Conservation (phyloP, 352 stramenopile genomes). For the Pythium pyrilobum region DNA sequence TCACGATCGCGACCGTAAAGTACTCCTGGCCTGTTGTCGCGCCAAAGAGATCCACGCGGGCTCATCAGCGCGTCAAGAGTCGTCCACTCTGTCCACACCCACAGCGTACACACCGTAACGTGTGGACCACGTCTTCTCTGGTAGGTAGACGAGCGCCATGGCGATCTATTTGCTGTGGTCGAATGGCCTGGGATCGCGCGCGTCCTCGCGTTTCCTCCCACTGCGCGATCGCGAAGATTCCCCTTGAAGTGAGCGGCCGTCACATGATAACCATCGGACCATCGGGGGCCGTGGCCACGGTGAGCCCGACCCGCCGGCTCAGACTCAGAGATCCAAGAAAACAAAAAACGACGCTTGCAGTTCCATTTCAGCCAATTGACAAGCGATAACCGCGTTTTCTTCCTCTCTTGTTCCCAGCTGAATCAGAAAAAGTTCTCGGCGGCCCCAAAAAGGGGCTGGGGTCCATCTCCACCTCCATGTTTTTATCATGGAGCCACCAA, state of each 20-base stretch:
- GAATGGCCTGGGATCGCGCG: background rate
- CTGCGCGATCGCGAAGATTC: constrained; percentile 1
- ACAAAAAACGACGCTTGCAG: background rate
- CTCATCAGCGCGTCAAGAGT: too few species aligned
- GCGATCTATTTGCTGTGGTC: background rate
- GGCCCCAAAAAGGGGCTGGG: background rate
- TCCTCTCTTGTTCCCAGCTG: background rate
- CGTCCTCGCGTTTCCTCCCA: background rate
- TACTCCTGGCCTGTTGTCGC: constrained; percentile 49
- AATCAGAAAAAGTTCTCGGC: constrained; percentile 11
- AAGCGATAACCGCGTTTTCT: background rate
- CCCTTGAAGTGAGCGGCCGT: constrained; percentile 12
- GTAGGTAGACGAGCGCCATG: constrained; percentile 77
- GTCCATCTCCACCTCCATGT: background rate
- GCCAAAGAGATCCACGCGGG: background rate
- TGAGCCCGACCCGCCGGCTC: background rate
- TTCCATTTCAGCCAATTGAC: constrained; percentile 9
- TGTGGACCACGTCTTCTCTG: constrained; percentile 60
- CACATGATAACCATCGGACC: constrained; percentile 1
- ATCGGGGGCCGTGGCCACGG: background rate
- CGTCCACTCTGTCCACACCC: background rate
- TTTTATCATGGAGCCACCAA: constrained; percentile 9
- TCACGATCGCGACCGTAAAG: constrained; percentile 64
- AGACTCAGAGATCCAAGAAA: constrained; percentile 13
- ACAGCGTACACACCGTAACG: constrained; percentile 46